Evolutionary conservation across 2,329 filamentous ascomycete genomes (phyloP), one percentile per base, ranked within the genome.

Genomic region (Aotearoamyces nothofagi): DNA sequence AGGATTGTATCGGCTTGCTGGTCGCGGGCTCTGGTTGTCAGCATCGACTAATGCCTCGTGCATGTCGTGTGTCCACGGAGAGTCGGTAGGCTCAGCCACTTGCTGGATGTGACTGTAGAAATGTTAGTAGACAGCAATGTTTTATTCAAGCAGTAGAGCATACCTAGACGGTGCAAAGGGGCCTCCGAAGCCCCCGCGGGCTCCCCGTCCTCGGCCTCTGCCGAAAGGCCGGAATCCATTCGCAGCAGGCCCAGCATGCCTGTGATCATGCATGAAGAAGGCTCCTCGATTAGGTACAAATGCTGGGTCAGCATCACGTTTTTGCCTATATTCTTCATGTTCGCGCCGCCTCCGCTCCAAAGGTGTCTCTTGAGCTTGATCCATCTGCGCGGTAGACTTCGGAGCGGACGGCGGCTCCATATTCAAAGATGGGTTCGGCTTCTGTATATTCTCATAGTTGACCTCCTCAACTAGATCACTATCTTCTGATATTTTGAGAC

Each of bases 241-340:
- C 30, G 75, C 68, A 39, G 74, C 71, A 24, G 76, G 69, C n/a
- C 78, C 78, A 32, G 78, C 70, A 42, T 82, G 76, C 37, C 83
- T 71, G 46, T 90, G 82, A 50, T 96, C 90, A 53, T 96, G 87
- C 71, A 96, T 84, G 59, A 94, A 96, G 61, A 96, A 96, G 37
- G 81, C 78, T 34, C 90, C 90, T 40, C 87, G 67, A 47, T 92
- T 94, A 30, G 90, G 87, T 31, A 94, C 87, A 55, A 93, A 93
- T 8, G 86, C 75, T 19, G 87, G 87, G 51, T 93, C 83, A 43
- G 82, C 75, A 49, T 92, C 83, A 42, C 82, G 70, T 52, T 81
- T 81, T 56, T 78, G 82, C 56, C 78, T 75, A 57, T 92, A 92
- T 47, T 92, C 82, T 39, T 93, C 84, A 45, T 92, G 82, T 47